Evolutionary conservation across 1,284 basidiomycete genomes (phyloP).

Genomic region (Anthracocystis panici-leucophaei): DNA sequence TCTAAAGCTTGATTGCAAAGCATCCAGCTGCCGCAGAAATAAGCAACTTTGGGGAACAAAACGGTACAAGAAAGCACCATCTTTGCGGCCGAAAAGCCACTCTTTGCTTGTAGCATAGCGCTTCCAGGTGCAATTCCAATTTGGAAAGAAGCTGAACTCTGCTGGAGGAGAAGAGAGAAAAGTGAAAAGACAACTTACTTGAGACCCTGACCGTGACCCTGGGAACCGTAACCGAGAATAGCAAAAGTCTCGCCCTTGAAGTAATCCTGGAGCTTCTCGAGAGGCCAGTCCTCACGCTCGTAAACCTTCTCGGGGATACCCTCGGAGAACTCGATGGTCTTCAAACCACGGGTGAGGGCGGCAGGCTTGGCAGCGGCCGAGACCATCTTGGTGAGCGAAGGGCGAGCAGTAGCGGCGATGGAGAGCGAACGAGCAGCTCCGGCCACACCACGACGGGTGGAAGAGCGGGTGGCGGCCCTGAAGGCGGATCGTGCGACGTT

Average conservation of each 20-base stretch:
- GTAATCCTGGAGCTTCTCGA: constrained; percentile 91
- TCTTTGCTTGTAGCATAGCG: neutral
- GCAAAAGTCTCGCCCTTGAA: constrained; percentile 99
- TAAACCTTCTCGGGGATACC: constrained; percentile 93
- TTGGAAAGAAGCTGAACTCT: too few species aligned
- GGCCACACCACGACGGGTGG: constrained; percentile 35
- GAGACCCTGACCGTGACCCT: constrained; percentile 95
- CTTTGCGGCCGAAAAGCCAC: neutral
- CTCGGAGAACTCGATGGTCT: constrained; percentile 94
- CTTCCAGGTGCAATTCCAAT: neutral
- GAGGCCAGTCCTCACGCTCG: constrained; percentile 97
- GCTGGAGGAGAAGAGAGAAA: too few species aligned
- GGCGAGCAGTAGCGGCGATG: constrained; percentile 46
- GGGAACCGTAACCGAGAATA: constrained; percentile 89
- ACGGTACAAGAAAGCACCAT: neutral
- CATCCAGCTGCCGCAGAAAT: neutral
- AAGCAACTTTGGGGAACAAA: neutral
- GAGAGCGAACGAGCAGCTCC: constrained; percentile 53
- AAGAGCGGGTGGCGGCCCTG: constrained; percentile 54
- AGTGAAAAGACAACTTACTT: constrained; percentile 72
- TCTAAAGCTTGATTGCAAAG: neutral
- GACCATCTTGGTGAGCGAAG: constrained; percentile 43
- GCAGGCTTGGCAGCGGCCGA: constrained; percentile 50
- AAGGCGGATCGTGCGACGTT: constrained; percentile 54
- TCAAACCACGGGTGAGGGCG: constrained; percentile 76